A percentile compares a stretch with the other conserved stretches of the same genome.
Evolutionary conservation across 1,139 yeast species (phyloP).

Genomic region (Candida sp.): DNA sequence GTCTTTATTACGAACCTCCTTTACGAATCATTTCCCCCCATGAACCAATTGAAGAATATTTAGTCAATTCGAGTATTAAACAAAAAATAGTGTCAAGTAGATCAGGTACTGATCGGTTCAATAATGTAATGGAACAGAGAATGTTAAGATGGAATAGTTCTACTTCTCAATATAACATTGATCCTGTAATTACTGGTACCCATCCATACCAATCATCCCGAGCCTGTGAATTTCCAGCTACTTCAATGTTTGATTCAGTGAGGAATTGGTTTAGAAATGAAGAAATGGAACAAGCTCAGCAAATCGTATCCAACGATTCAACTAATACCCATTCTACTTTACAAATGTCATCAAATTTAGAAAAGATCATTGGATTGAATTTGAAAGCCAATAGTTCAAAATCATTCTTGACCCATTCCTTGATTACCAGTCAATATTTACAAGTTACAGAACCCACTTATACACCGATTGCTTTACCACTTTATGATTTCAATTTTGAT

Average conservation of each 20-base stretch:
- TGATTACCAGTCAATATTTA: neutral
- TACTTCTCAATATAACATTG: conserved; percentile 38
- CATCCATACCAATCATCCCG: conserved; percentile 36
- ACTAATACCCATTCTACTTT: neutral
- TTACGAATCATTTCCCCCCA: conserved; percentile 10
- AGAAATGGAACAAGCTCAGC: neutral
- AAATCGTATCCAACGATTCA: neutral
- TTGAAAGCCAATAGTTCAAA: conserved; percentile 17
- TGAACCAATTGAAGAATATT: conserved; percentile 7
- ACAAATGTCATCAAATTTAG: conserved; percentile 2
- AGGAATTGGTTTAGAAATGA: conserved; percentile 8
- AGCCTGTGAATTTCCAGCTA: conserved; percentile 8
- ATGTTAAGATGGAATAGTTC: conserved; percentile 52
- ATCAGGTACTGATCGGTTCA: conserved; percentile 24
- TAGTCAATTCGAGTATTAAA: conserved; percentile 8
- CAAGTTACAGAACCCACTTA: neutral
- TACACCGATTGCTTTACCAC: conserved; percentile 4
- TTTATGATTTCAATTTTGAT: conserved; percentile 1
- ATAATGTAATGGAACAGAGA: conserved; percentile 48
- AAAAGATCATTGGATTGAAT: neutral
- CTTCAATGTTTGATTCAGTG: conserved; percentile 6
- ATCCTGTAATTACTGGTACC: conserved; percentile 28
- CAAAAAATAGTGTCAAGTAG: conserved; percentile 10
- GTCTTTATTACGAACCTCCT: conserved; percentile 5
- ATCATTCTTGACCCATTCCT: conserved; percentile 14